Base-by-base conservation (phyloP, 352 stramenopile genomes). In the Phytophthora fragariae region DNA sequence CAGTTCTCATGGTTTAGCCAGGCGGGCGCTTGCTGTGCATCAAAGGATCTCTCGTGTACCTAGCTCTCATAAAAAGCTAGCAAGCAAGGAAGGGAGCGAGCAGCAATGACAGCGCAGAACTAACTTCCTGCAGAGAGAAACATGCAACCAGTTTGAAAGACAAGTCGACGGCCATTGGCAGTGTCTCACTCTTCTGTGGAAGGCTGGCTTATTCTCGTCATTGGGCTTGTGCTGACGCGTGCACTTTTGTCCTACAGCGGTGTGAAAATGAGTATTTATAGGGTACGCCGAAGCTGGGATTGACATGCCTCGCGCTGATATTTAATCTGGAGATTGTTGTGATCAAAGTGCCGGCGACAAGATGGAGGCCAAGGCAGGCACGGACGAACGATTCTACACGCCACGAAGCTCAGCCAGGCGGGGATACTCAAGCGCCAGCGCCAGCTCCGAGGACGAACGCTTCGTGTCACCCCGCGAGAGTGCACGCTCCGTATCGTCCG, bases 341-440 rank as follows among this genome's bases (percentile, higher is more conserved):
- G 60, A 66, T 29, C n/a, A 31, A 31, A 15, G 49, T 29, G 19
- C 14, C 50, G 35, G 29, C 19, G 17, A 11, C 2, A 66, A 24
- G 9, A 91, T 89, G 86, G 77, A 91, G 27, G 62, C 72, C 2
- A 91, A 90, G 59, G 61, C 73, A 31, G 61, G 60, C 17, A 46
- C 27, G 8, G 82, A 92, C 55, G 84, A 93, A 15, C 78, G 81
- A 33, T 92, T 93, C 70, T 85, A 88, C 82, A 92, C 84, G 27
- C 83, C 83, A 39, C 80, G 84, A 37, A 86, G 75, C 52, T 93
- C 86, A 7, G 82, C 84, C 35, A 73, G 83, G 14, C 80, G 82
- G 41, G 83, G 83, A 24, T 89, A 91, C 60, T 85, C 81, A 8
- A 90, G 83, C 37, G 59, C 39, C 9, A 68, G 75, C n/a, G 59